Conservation (phyloP, 805 yeast species). For the Ogataea sp. region DNA sequence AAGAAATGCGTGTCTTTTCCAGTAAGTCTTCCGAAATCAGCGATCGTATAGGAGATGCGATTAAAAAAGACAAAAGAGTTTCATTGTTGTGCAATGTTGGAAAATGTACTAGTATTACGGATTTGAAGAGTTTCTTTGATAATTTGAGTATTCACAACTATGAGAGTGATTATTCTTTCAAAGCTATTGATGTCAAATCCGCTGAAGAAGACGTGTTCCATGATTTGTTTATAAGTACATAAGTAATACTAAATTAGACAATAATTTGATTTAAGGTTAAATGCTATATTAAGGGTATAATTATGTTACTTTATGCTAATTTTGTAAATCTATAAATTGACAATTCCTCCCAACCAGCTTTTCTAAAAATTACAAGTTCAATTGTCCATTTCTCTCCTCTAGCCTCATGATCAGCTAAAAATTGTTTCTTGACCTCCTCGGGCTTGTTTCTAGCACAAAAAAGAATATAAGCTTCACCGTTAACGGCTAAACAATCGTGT, state of each 20-base stretch:
- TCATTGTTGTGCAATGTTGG: constrained; percentile 42
- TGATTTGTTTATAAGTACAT: constrained; percentile 38
- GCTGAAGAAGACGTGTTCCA: constrained; percentile 49
- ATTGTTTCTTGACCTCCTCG: constrained; percentile 39
- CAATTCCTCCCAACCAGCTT: constrained; percentile 95
- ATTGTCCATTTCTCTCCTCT: constrained; percentile 40
- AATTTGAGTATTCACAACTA: constrained; percentile 55
- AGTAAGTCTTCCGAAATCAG: constrained; percentile 10
- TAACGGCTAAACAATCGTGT: constrained; percentile 38
- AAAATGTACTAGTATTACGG: constrained; percentile 30
- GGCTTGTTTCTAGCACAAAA: constrained; percentile 93
- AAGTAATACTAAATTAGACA: neutral
- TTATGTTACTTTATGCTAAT: constrained; percentile 2
- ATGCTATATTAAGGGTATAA: too few species aligned
- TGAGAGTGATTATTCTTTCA: constrained; percentile 55
- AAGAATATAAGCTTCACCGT: constrained; percentile 78
- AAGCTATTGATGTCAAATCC: constrained; percentile 28
- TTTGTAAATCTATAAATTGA: constrained; percentile 58
- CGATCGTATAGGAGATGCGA: constrained; percentile 1
- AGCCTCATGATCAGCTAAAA: constrained; percentile 24
- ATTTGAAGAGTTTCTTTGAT: constrained; percentile 57
- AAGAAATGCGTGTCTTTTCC: constrained; percentile 11
- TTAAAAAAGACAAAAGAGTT: constrained; percentile 11
- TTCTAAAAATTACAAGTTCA: constrained; percentile 49
- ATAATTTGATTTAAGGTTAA: too few species aligned